Base-by-base conservation (phyloP, 345 rosid genomes). In the Firmiana major region DNA sequence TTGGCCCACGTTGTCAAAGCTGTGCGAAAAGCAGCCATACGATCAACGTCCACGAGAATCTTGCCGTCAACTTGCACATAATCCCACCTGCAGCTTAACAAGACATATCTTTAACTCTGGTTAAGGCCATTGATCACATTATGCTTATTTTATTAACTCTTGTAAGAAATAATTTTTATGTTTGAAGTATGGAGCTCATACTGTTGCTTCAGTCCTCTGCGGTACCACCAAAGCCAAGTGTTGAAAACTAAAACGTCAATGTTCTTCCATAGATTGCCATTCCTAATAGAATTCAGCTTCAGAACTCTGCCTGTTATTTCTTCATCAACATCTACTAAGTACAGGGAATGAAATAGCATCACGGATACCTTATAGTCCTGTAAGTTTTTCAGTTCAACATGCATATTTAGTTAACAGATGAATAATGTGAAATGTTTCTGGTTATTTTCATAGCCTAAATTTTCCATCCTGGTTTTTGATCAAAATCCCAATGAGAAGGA, bases 191-290 rank as follows among this genome's bases (percentile, higher is more conserved):
- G 63, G 45, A 69, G 73, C 73, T 22, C 90, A 43, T 84, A 91
- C 97, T 83, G 90, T 79, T 91, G 92, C 69, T 77, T 77, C 12
- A 81, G 71, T 78, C 91, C 92, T 48, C 75, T 76, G 17, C 91
- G 84, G 86, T 85, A 79, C 97, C 97, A 90, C 97, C 93, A 91
- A 10, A 79, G 92, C 92, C 93, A 90, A 16, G 92, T 78, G 83
- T 90, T 91, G 81, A 91, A 91, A 40, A 90, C 76, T 77, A 91
- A 55, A 60, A 88, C 84, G 59, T 91, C 93, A 49, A 77, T 75
- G 2, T 79, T 58, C 75, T 87, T 90, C 97, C 97, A 91, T 4
- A 81, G 8, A 0, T 54, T 15, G 6, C 93, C 91, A 46, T 73
- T 57, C 16, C 79, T 79, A 21, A 91, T 64, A 0, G 93, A 91